phyloP scores from a whole-genome alignment of 495 filamentous ascomycete genomes.

The Aspergillus asperescens region DNA sequence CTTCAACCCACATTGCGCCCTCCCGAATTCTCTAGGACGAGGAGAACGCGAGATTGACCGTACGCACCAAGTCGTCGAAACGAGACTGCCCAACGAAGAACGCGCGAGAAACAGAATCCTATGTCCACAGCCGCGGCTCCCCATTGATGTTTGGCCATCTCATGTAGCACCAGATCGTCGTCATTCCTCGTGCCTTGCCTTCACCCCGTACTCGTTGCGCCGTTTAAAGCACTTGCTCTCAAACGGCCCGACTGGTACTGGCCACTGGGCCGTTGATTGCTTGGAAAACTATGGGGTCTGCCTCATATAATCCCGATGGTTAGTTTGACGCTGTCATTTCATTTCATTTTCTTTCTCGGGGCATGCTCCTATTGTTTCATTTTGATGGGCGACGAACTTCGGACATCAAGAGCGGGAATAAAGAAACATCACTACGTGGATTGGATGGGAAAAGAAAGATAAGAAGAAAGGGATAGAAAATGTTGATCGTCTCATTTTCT shows the following conservation, averaged over 20 bases:
- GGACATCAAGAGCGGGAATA: neutral
- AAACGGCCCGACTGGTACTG: constrained; percentile 23
- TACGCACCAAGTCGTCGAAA: constrained; percentile 3
- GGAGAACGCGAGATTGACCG: constrained; percentile 5
- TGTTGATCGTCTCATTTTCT: neutral
- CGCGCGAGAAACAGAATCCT: neutral
- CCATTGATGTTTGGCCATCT: constrained; percentile 12
- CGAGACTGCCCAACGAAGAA: neutral
- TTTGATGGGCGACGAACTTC: neutral
- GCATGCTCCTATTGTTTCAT: neutral
- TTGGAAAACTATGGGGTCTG: constrained; percentile 36
- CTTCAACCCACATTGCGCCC: neutral
- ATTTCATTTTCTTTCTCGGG: constrained; percentile 13
- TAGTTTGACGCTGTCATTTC: constrained; percentile 27
- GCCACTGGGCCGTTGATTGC: constrained; percentile 16
- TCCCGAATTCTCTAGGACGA: neutral
- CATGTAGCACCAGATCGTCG: constrained; percentile 20
- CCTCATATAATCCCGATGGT: constrained; percentile 39
- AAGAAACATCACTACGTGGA: neutral
- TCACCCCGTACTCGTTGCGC: constrained; percentile 13
- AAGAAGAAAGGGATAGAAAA: constrained; percentile 7
- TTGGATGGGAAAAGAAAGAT: constrained; percentile 1
- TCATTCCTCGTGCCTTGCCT: neutral
- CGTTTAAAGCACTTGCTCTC: constrained; percentile 27
- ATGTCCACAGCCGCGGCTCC: constrained; percentile 6